phyloP scores from a whole-genome alignment of 75 land plant genomes.

The Selaginella tamariscina region DNA sequence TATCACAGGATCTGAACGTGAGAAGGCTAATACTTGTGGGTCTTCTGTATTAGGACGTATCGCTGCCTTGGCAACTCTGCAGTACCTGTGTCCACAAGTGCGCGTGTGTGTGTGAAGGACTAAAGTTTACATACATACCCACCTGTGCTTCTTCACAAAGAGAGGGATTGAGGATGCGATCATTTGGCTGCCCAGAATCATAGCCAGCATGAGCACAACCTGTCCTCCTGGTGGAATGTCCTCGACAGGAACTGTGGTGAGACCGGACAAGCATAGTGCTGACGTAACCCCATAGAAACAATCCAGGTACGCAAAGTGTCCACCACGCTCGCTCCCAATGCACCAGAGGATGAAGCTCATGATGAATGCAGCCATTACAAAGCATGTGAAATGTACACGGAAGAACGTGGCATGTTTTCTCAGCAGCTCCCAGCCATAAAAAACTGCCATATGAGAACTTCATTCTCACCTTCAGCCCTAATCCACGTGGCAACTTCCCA shows the following conservation, averaged over 20 bases:
- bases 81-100: no score
- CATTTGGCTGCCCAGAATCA: background rate
- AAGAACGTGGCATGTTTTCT: background rate
- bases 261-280: background rate
- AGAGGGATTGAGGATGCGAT: background rate
- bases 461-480: no score
- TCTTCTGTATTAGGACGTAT: background rate
- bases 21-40: background rate
- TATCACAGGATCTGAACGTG: background rate
- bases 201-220: background rate
- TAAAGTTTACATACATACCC: no score
- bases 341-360: background rate
- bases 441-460: no score
- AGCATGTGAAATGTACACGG: background rate
- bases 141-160: background rate
- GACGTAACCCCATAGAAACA: background rate
- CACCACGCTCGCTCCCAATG: background rate
- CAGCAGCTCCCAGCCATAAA: background rate
- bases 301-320: background rate
- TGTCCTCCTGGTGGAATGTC: slow-evolving; percentile 1
- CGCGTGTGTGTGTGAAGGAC: no score
- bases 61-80: background rate
- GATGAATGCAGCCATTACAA: background rate
- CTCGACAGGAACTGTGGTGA: background rate
- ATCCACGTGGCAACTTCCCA: no score